Base-by-base conservation (phyloP, 805 yeast species). In the Kodamaea kakaduensis region DNA sequence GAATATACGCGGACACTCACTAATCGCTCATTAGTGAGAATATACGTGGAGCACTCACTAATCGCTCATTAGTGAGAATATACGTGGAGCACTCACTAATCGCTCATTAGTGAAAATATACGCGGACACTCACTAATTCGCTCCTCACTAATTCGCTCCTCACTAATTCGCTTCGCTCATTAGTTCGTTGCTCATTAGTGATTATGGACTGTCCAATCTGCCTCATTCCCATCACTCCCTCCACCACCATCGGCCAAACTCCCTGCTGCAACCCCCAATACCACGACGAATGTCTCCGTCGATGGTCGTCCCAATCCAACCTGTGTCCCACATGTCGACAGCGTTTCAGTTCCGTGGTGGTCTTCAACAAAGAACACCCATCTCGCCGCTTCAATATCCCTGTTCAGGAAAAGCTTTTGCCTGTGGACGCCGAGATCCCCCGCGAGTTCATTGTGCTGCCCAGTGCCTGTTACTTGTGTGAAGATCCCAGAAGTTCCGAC, bases 141-240 rank as follows among this genome's bases (percentile, higher is more conserved):
- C n/a, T n/a, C n/a, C n/a, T n/a, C n/a, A n/a, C n/a, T n/a, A n/a
- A n/a, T n/a, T n/a, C n/a, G n/a, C n/a, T n/a, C n/a, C n/a, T n/a
- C n/a, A n/a, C n/a, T n/a, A n/a, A n/a, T n/a, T 24, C 26, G 10
- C 26, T 24, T 24, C 26, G 15, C 34, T 12, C 8, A 16, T 32
- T 22, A n/a, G 25, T 21, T 36, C 36, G 21, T 18, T 31, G 26
- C n/a, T n/a, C n/a, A n/a, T n/a, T n/a, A n/a, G n/a, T n/a, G n/a
- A n/a, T n/a, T n/a, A n/a, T n/a, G 21, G 71, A 64, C 35, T 81
- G 88, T 50, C 68, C 79, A n/a, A 79, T 81, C 25, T 81, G 88
- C 47, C 61, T 79, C 30, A 84, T 51, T 17, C 35, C 28, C 4
- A 34, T 48, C 9, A 19, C 29, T 5, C 13, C 16, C 12, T 18